Conservation (phyloP, 192 early-diverging fungal species). For the Backusella psychrophila region DNA sequence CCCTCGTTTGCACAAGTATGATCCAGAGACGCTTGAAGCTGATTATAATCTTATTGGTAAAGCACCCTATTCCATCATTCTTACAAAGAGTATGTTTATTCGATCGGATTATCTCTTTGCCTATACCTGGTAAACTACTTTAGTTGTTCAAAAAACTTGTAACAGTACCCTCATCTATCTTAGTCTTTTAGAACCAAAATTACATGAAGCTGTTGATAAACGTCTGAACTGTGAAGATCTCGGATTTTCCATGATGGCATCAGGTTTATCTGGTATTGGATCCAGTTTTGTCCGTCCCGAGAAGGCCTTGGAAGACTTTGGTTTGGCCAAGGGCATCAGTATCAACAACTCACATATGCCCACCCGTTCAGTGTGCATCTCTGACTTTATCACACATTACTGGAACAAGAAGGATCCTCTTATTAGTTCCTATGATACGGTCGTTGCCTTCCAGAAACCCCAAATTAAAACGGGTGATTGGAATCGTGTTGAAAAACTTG, state of each 20-base stretch:
- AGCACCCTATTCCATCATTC: slow-evolving; percentile 20
- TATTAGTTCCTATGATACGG: neutral
- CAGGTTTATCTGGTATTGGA: slow-evolving; percentile 19
- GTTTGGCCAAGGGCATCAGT: slow-evolving; percentile 23
- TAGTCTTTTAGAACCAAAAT: slow-evolving; percentile 18
- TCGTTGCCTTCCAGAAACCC: neutral
- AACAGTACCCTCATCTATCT: neutral
- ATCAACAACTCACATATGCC: slow-evolving; percentile 16
- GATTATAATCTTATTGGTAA: slow-evolving; percentile 13
- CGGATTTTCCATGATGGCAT: slow-evolving; percentile 26
- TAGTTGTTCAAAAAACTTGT: neutral
- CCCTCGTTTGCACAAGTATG: slow-evolving; percentile 26
- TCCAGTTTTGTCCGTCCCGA: slow-evolving; percentile 5
- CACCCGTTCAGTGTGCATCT: slow-evolving; percentile 16
- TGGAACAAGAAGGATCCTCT: slow-evolving; percentile 19
- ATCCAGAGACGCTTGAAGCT: slow-evolving; percentile 1
- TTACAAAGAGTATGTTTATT: slow-evolving; percentile 37
- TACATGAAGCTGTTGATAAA: slow-evolving; percentile 28
- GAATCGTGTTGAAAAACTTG: neutral
- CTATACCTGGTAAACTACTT: slow-evolving; percentile 25
- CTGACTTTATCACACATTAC: slow-evolving; percentile 11
- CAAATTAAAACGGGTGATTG: slow-evolving; percentile 1
- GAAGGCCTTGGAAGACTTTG: slow-evolving; percentile 23
- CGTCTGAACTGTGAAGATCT: slow-evolving; percentile 35
- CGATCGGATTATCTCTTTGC: slow-evolving; percentile 32